These are phyloP conservation scores for Peniophora sp. DNA, from an alignment of 1,284 basidiomycete genomes.

Conservation along the genomic window DNA sequence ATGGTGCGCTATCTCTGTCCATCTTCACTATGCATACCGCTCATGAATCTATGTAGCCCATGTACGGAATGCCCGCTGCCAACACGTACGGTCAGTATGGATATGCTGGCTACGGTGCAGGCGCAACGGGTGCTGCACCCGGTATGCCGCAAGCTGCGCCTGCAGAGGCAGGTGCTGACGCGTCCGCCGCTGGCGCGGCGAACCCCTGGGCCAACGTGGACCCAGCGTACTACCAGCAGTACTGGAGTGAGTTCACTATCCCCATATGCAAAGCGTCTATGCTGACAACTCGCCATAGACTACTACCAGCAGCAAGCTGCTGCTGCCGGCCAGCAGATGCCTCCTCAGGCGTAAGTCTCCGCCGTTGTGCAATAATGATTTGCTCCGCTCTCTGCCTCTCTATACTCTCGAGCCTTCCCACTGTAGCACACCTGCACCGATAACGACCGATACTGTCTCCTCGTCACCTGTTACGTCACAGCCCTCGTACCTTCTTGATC, in stretches of 20 bases:
- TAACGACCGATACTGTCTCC: background rate
- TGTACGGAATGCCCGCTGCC: constrained; percentile 83
- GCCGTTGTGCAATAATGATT: constrained; percentile 7
- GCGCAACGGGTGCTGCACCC: constrained; percentile 54
- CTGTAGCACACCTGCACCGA: background rate
- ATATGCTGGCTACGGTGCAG: constrained; percentile 66
- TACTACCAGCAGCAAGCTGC: constrained; percentile 35
- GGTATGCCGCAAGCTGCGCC: constrained; percentile 56
- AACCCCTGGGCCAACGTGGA: constrained; percentile 61
- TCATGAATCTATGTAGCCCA: constrained; percentile 44
- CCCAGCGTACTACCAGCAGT: constrained; percentile 73
- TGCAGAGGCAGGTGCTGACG: constrained; percentile 53
- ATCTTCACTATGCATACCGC: constrained; percentile 1
- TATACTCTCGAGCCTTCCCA: background rate
- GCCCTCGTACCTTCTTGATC: too few species aligned
- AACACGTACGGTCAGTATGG: constrained; percentile 74
- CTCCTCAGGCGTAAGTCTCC: too few species aligned
- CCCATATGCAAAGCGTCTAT: constrained; percentile 34
- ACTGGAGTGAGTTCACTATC: constrained; percentile 51
- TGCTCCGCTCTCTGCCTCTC: background rate
- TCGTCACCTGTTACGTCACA: too few species aligned
- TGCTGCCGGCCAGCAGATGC: constrained; percentile 38
- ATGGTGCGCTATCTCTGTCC: constrained; percentile 38
- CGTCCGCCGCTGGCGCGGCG: constrained; percentile 16
- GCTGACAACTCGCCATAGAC: constrained; percentile 1